phyloP scores from a whole-genome alignment of 805 yeast species.

The Myxozyma nipponensis region DNA sequence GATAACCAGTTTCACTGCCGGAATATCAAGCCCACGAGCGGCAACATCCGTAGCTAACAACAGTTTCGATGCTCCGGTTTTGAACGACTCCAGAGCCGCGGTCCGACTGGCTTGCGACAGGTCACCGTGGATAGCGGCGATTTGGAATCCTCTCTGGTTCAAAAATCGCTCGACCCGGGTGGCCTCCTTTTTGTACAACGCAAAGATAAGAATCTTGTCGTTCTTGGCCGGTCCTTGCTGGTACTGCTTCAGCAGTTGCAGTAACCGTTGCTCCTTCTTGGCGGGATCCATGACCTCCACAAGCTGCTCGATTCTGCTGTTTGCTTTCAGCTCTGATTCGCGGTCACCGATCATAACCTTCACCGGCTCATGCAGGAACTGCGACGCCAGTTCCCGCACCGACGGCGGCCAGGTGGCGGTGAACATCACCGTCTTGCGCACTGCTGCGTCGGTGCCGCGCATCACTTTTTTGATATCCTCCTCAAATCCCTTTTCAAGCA shows the following conservation, averaged over 20 bases:
- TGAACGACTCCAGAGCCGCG: conserved; percentile 78
- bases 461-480: conserved; percentile 88
- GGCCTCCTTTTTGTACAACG: conserved; percentile 95
- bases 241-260: conserved; percentile 69
- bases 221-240: conserved; percentile 60
- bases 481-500: conserved; percentile 97
- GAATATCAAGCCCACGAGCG: conserved; percentile 98
- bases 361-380: conserved; percentile 78
- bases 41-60: conserved; percentile 90
- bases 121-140: conserved; percentile 96
- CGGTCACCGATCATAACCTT: conserved; percentile 90
- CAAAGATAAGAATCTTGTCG: conserved; percentile 87
- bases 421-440: conserved; percentile 93
- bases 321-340: conserved; percentile 82
- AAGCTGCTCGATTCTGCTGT: conserved; percentile 85
- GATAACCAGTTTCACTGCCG: conserved; percentile 92
- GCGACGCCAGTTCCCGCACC: conserved; percentile 84
- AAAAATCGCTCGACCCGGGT: conserved; percentile 78
- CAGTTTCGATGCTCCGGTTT: conserved; percentile 68
- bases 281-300: conserved; percentile 88
- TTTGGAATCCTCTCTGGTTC: conserved; percentile 65
- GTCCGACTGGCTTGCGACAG: conserved; percentile 89
- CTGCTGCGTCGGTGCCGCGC: conserved; percentile 48
- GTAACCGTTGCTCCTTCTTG: conserved; percentile 71
- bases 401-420: conserved; percentile 99